Percentiles rank a stretch among this genome's conserved stretches.
Evolutionary conservation across 225 moss, liverwort and hornwort genomes (phyloP).

Genomic region (Marchantia paleacea): DNA sequence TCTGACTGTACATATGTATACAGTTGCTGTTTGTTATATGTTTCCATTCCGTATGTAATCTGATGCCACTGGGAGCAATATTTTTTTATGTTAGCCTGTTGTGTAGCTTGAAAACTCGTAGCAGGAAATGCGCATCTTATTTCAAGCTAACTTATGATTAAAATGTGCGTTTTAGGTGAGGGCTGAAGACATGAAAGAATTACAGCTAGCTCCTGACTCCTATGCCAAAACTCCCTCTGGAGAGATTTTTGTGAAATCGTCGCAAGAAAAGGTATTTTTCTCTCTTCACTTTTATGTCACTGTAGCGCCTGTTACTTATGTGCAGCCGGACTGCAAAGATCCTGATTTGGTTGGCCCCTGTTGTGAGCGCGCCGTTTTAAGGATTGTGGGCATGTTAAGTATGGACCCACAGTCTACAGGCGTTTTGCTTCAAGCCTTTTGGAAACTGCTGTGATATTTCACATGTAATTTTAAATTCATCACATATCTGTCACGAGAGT

Average conservation of each 20-base stretch:
- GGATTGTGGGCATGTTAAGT: not conserved
- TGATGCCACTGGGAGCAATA: too few relatives aligned
- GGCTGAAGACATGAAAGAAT: conserved; percentile 70
- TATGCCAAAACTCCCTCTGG: conserved; percentile 82
- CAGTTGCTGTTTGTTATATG: too few relatives aligned
- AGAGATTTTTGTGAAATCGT: conserved; percentile 81
- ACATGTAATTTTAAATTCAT: not conserved
- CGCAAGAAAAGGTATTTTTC: conserved; percentile 66
- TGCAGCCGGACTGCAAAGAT: not conserved
- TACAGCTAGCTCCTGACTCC: conserved; percentile 72
- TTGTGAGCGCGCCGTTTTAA: not conserved
- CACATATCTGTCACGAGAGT: not conserved
- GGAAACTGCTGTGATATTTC: not conserved
- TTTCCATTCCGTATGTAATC: too few relatives aligned
- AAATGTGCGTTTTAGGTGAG: conserved; percentile 44
- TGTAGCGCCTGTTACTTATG: not conserved
- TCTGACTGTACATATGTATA: not conserved
- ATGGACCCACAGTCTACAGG: not conserved
- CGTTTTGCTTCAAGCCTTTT: too few relatives aligned
- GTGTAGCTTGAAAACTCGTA: too few relatives aligned
- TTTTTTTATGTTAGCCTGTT: too few relatives aligned
- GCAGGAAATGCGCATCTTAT: not conserved
- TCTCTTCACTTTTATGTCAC: not conserved
- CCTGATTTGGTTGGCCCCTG: not conserved
- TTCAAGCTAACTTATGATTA: not conserved